Evolutionary conservation across 257 asterid species (phyloP).

Genomic region (Perilla frutescens): DNA sequence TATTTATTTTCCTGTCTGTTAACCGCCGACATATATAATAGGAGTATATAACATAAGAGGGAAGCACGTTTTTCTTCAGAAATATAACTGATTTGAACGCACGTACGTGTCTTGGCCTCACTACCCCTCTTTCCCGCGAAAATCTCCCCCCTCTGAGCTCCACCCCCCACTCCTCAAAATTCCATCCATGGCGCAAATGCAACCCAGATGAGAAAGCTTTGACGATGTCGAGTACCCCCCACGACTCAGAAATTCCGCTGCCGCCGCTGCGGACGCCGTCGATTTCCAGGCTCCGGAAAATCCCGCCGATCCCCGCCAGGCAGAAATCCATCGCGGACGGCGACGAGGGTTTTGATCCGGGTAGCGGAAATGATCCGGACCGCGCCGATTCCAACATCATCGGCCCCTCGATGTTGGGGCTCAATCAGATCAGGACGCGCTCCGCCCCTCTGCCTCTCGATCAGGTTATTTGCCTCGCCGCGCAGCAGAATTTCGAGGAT

Average conservation of each 20-base stretch:
- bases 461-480: conserved; percentile 40
- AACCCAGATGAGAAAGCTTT: conserved; percentile 30
- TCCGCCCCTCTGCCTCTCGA: conserved; percentile 58
- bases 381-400: conserved; percentile 44
- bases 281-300: conserved; percentile 58
- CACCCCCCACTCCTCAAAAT: conserved; percentile 22
- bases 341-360: conserved; percentile 37
- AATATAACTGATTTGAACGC: conserved; percentile 44
- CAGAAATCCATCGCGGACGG: conserved; percentile 30
- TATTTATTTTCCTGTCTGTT: not conserved
- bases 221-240: conserved; percentile 44
- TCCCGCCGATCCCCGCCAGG: conserved; percentile 63
- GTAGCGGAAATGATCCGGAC: conserved; percentile 17
- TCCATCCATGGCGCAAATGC: conserved; percentile 19
- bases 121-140: conserved; percentile 74
- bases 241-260: conserved; percentile 43
- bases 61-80: conserved; percentile 46
- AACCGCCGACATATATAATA: not conserved
- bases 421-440: conserved; percentile 78
- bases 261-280: conserved; percentile 48
- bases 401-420: conserved; percentile 65
- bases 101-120: conserved; percentile 52
- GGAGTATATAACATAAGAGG: conserved; percentile 5
- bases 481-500: conserved; percentile 37
- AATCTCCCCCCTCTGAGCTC: conserved; percentile 49